Base-by-base conservation (phyloP, 2,329 filamentous ascomycete species). In the Xylaria sp. region DNA sequence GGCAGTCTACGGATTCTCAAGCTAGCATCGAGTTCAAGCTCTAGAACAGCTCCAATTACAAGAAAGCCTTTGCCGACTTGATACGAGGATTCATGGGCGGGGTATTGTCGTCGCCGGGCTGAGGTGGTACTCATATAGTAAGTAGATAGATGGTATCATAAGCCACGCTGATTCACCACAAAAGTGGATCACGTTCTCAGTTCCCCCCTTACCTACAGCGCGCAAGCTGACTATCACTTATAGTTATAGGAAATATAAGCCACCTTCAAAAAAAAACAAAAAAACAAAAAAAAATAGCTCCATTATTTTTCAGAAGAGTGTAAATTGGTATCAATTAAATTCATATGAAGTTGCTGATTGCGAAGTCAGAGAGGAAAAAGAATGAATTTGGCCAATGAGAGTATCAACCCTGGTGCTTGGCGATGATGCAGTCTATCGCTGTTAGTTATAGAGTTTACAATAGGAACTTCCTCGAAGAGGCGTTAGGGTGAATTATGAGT, bases 51-150 rank as follows among this genome's bases (percentile, higher is more conserved):
- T 16, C 3, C 12, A 48, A n/a, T 21, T 47, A 8, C 6, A 40
- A 18, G n/a, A 18, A 23, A 40, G 13, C 3, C 6, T 47, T 23
- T 27, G 12, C 23, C 10, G 37, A 48, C 55, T 48, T 58, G 37
- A 27, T 40, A 42, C 6, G 25, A 13, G 12, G 6, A 23, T 12
- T 67, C 25, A 48, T 59, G 29, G 25, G 64, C 59, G 58, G 42
- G 64, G 64, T 44, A 18, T 42, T 3, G 29, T 40, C 5, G 29
- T 40, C 51, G 10, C n/a, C 9, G 25, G 53, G 47, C 63, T 67
- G 25, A 57, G 13, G 21, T 25, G 35, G 53, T 57, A 57, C 23
- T 21, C 18, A 23, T 21, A 23, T 9, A 55, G 13, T 13, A 37
- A 16, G 16, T 10, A 25, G 21, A 37, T 23, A 27, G 25, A 53